Evolutionary conservation across 2,329 filamentous ascomycete genomes (phyloP), one percentile per base, ranked within the genome.

Genomic region (Talaromyces sp.): DNA sequence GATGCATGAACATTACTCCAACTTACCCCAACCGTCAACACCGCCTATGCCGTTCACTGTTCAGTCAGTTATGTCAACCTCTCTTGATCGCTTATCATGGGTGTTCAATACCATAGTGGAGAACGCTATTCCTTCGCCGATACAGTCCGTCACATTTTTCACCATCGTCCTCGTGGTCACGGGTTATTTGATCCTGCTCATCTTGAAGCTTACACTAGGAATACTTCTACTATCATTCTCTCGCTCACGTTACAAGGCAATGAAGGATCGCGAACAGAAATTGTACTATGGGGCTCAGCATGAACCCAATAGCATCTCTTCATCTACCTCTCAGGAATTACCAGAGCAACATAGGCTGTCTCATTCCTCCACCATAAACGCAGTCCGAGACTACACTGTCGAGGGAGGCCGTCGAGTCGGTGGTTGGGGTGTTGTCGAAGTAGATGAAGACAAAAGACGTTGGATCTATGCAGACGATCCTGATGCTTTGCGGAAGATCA

Each of bases 381-480:
- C 13, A 11, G 67, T 69, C 1, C 70, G 86, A 84, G 70, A 80
- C 79, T 66, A 83, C 79, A 49, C 87, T 13, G 88, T 91, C 0
- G 86, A 89, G 3, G 92, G 91, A 0, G 91, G 90, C 0, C 89
- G 88, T 72, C 83, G 93, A 1, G 82, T 92, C 2, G 94, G 94
- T 0, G 91, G 91, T 0, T 96, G 89, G 81, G 93, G 92, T 0
- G 86, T 91, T 1, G 89, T 97, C 0, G 95, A 98, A 73, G 87
- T 98, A 0, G 91, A 90, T 33, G 94, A 98, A 43, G 93, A 97
- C 56, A 89, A 93, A 74, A 84, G 91, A 69, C 83, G 89, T 63
- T 91, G 90, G 88, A 92, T 99, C 19, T 96, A 97, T 73, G 88
- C 87, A 3, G 95, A 97, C 75, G 92, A 96, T 75, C 83, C 85